Percentiles rank a stretch among this genome's conserved stretches.
Evolutionary conservation across 1,284 basidiomycete species (phyloP).

Genomic region (Cryptococcus sp.): DNA sequence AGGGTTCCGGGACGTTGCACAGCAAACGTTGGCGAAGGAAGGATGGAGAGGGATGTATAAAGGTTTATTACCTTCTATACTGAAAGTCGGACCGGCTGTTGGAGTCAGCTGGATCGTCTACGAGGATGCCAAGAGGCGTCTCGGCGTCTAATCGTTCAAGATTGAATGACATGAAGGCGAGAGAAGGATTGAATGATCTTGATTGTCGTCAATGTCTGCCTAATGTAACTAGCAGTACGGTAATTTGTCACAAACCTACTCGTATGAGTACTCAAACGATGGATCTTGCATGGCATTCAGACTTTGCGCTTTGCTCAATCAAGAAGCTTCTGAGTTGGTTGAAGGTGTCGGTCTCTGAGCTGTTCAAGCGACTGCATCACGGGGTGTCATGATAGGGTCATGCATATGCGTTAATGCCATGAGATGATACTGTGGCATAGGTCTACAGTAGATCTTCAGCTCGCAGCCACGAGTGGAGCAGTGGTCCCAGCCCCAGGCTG

Average conservation of each 20-base stretch:
- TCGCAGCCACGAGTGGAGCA: no score
- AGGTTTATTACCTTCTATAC: conserved; percentile 83
- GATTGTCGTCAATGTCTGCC: neutral
- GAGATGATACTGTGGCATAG: no score
- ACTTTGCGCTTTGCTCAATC: neutral
- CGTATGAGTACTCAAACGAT: neutral
- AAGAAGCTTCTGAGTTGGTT: no score
- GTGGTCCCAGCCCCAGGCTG: conserved; percentile 3
- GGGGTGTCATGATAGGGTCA: no score
- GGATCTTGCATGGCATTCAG: conserved; percentile 1
- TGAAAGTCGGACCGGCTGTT: conserved; percentile 92
- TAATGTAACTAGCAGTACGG: neutral
- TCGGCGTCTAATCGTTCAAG: conserved; percentile 39
- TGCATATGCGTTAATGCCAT: neutral
- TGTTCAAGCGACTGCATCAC: no score
- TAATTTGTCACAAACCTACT: neutral
- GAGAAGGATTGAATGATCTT: neutral
- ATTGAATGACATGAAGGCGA: neutral
- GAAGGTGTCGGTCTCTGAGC: no score
- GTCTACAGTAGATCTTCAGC: no score
- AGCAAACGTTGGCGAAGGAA: conserved; percentile 78
- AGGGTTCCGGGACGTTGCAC: conserved; percentile 81
- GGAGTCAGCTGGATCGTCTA: conserved; percentile 89
- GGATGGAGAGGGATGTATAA: conserved; percentile 96
- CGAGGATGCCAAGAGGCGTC: conserved; percentile 47